phyloP scores from a whole-genome alignment of 2,329 filamentous ascomycete genomes.

The Chaetomium olivaceum region DNA sequence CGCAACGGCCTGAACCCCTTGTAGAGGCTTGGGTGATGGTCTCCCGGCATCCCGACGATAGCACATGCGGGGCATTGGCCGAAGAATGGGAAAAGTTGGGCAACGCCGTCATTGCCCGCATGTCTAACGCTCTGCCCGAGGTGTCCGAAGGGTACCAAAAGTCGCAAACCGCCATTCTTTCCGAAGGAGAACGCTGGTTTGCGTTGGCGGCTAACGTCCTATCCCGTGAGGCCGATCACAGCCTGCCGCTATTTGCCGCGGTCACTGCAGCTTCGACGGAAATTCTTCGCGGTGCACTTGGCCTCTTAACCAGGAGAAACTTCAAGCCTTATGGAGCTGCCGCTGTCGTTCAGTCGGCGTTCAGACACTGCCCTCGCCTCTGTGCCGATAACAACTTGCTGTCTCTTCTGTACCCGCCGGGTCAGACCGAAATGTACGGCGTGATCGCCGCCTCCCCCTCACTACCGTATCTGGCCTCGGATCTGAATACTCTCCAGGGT shows the following conservation, averaged over 20 bases:
- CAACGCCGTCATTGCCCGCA: constrained; percentile 60
- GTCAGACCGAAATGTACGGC: constrained; percentile 58
- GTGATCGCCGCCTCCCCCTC: constrained; percentile 69
- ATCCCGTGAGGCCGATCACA: constrained; percentile 33
- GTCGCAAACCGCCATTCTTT: constrained; percentile 69
- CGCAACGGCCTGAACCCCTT: constrained; percentile 42
- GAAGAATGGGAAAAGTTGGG: constrained; percentile 65
- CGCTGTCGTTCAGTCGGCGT: constrained; percentile 45
- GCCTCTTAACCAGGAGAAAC: constrained; percentile 51
- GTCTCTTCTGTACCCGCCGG: constrained; percentile 46
- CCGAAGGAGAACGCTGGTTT: constrained; percentile 69
- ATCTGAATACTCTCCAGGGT: constrained; percentile 58
- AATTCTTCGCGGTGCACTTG: constrained; percentile 41
- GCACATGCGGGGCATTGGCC: constrained; percentile 51
- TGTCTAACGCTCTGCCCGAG: constrained; percentile 77
- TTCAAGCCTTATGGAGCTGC: constrained; percentile 60
- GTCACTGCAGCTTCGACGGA: constrained; percentile 37
- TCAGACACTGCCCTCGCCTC: constrained; percentile 45
- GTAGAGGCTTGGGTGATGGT: constrained; percentile 51
- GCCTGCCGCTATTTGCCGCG: constrained; percentile 20
- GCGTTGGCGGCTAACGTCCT: constrained; percentile 54
- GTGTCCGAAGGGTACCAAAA: constrained; percentile 73
- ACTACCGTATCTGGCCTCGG: constrained; percentile 63
- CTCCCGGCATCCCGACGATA: constrained; percentile 43
- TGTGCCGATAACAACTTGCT: constrained; percentile 42